phyloP scores from a whole-genome alignment of 352 stramenopile species.

The Plasmopara viticola region DNA sequence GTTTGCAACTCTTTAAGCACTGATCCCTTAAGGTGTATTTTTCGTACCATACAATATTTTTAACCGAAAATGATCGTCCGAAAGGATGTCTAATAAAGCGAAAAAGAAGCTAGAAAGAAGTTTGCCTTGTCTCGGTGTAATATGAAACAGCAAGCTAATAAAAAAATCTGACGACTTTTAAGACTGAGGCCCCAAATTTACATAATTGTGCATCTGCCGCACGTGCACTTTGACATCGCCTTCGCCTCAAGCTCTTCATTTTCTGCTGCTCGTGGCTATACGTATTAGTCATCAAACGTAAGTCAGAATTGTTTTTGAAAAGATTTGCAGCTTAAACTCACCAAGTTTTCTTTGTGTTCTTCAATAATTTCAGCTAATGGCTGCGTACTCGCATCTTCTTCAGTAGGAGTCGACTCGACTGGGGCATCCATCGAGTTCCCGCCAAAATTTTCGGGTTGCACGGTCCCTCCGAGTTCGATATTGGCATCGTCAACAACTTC shows the following conservation, averaged over 20 bases:
- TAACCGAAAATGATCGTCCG: too few relatives aligned
- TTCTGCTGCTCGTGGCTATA: constrained; percentile 9
- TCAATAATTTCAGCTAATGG: constrained; percentile 2
- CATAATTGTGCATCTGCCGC: constrained; percentile 60
- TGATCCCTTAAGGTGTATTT: too few relatives aligned
- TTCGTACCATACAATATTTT: too few relatives aligned
- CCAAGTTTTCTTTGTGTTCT: constrained; percentile 7
- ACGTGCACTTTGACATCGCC: constrained; percentile 62
- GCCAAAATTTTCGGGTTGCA: constrained; percentile 1
- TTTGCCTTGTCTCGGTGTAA: too few relatives aligned
- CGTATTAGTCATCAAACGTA: not conserved
- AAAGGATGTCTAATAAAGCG: too few relatives aligned
- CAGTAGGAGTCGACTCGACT: constrained; percentile 3
- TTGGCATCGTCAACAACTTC: constrained; percentile 9
- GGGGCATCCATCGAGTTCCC: constrained; percentile 1
- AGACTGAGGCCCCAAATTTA: constrained; percentile 15
- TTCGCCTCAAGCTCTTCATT: constrained; percentile 47
- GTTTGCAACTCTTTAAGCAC: too few relatives aligned
- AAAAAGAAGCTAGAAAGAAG: too few relatives aligned
- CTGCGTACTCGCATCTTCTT: constrained; percentile 12
- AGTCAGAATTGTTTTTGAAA: not conserved
- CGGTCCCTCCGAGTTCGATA: constrained; percentile 13
- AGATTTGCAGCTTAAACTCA: constrained; percentile 3
- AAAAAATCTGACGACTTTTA: too few relatives aligned
- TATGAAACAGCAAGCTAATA: too few relatives aligned